Evolutionary conservation across 192 early-diverging fungal genomes (phyloP).

Genomic region (Backusella parvicylindrica): DNA sequence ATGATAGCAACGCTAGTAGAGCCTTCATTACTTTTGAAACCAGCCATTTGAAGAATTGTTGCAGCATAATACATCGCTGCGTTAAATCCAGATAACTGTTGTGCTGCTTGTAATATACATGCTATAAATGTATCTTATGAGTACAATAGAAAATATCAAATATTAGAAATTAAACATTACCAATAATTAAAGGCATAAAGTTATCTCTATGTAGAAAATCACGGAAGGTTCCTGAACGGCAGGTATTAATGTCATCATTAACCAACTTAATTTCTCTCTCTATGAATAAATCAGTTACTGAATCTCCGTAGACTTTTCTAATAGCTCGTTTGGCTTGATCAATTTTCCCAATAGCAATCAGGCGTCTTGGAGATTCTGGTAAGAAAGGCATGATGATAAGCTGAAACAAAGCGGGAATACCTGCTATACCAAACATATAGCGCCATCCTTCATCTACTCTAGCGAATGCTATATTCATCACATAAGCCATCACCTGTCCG

Average conservation of each 20-base stretch:
- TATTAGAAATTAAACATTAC: constrained; percentile 1
- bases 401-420: constrained; percentile 47
- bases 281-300: constrained; percentile 35
- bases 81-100: constrained; percentile 54
- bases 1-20: constrained; percentile 48
- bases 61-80: constrained; percentile 55
- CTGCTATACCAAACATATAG: constrained; percentile 56
- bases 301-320: constrained; percentile 32
- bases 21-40: constrained; percentile 44
- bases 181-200: constrained; percentile 45
- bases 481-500: constrained; percentile 50
- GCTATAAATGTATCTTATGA: constrained; percentile 20
- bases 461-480: constrained; percentile 47
- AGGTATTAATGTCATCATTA: constrained; percentile 26
- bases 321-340: constrained; percentile 36
- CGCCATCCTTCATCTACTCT: constrained; percentile 45
- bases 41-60: constrained; percentile 56
- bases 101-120: constrained; percentile 44
- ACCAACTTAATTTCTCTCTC: constrained; percentile 35
- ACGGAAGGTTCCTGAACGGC: constrained; percentile 35
- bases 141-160: not conserved
- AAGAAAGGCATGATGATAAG: constrained; percentile 42
- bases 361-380: constrained; percentile 49
- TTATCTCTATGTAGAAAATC: constrained; percentile 34
- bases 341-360: constrained; percentile 39